phyloP scores from a whole-genome alignment of 345 rosid species.

The Populus alba region DNA sequence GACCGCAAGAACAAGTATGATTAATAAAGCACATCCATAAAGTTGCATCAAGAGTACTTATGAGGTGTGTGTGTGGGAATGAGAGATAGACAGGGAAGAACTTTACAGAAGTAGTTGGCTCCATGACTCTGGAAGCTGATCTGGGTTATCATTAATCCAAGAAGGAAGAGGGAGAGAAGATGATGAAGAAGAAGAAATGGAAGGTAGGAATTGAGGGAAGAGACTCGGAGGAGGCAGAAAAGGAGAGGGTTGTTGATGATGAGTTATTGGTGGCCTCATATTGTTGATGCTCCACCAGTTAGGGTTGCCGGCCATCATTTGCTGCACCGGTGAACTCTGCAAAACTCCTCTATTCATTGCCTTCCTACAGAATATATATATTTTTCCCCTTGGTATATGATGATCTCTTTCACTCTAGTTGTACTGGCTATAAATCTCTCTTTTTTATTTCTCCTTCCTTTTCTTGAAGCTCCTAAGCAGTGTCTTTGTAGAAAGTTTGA shows the following conservation, averaged over 20 bases:
- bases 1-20: neutral
- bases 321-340: constrained; percentile 79
- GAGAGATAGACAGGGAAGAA: constrained; percentile 14
- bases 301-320: constrained; percentile 84
- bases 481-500: constrained; percentile 50
- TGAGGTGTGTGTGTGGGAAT: neutral
- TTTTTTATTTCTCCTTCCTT: constrained; percentile 11
- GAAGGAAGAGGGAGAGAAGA: constrained; percentile 50
- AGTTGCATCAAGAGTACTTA: neutral
- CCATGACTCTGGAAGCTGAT: constrained; percentile 72
- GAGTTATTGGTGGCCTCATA: constrained; percentile 52
- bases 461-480: constrained; percentile 37
- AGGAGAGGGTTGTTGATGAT: constrained; percentile 38
- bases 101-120: constrained; percentile 71
- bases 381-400: neutral
- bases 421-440: neutral
- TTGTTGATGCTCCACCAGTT: constrained; percentile 75
- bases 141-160: constrained; percentile 56
- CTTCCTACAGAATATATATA: neutral
- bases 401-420: constrained; percentile 12
- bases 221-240: constrained; percentile 35
- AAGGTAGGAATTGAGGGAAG: constrained; percentile 29
- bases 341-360: constrained; percentile 68
- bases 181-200: constrained; percentile 47
- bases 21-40: neutral